These are phyloP conservation scores for Plasmodium ovale DNA, from an alignment of 169 alveolate genomes.

Conservation along the genomic window DNA sequence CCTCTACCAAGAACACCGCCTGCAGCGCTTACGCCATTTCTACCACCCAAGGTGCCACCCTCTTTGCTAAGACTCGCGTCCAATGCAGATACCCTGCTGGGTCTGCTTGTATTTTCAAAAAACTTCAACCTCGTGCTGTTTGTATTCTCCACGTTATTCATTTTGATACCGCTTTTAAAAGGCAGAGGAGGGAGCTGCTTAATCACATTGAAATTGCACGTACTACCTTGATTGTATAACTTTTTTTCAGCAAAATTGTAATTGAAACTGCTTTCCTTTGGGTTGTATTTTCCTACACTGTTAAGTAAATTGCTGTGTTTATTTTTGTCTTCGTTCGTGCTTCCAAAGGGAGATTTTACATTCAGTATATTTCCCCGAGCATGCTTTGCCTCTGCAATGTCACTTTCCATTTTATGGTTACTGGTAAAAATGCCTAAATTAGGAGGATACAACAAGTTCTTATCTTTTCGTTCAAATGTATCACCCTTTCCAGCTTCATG, in stretches of 20 bases:
- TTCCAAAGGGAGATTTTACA: too few relatives aligned
- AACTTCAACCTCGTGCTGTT: background rate
- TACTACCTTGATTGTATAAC: background rate
- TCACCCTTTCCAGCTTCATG: too few relatives aligned
- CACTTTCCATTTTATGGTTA: too few relatives aligned
- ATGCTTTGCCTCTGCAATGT: too few relatives aligned
- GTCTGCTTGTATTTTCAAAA: conserved; percentile 6
- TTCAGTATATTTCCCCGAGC: too few relatives aligned
- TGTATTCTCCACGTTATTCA: background rate
- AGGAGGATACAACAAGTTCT: too few relatives aligned
- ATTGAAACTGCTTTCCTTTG: background rate
- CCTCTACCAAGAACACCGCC: too few relatives aligned
- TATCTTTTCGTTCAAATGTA: too few relatives aligned
- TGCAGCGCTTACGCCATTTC: too few relatives aligned
- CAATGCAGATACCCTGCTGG: background rate
- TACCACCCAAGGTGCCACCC: background rate
- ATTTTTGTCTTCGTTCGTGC: too few relatives aligned
- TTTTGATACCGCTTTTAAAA: background rate
- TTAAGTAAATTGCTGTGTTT: too few relatives aligned
- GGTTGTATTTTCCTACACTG: background rate
- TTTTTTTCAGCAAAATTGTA: background rate
- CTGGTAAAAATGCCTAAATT: too few relatives aligned
- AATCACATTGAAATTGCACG: background rate
- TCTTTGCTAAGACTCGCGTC: background rate
- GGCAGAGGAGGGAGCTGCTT: conserved; percentile 21